These are phyloP conservation scores for Beauveria sp. DNA, from an alignment of 2,329 filamentous ascomycete genomes.

Conservation along the genomic window DNA sequence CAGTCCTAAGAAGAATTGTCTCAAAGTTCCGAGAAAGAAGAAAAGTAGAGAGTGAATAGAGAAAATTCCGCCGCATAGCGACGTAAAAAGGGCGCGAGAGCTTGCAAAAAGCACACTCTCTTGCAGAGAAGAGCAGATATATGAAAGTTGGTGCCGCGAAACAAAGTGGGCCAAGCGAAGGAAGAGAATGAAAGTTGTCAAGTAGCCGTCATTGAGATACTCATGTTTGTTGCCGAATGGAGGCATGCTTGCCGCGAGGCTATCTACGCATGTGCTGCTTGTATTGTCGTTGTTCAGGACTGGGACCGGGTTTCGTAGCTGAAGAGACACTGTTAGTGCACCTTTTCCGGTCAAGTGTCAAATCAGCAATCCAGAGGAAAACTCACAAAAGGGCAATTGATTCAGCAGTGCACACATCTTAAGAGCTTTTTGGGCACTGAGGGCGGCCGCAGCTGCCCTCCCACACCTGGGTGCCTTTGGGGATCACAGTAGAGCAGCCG, in stretches of 20 bases:
- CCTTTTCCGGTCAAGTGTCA: too few relatives aligned
- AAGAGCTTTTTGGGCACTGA: slow-evolving; percentile 19
- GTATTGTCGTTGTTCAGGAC: neutral
- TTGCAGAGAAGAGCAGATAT: neutral
- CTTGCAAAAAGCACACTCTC: neutral
- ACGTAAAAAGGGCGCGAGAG: neutral
- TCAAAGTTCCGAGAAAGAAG: neutral
- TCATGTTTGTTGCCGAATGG: slow-evolving; percentile 3
- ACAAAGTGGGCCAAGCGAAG: neutral
- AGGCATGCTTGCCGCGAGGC: slow-evolving; percentile 8
- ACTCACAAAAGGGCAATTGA: neutral
- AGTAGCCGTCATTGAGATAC: neutral
- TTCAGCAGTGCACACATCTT: neutral
- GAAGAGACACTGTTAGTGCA: neutral
- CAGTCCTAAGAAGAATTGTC: neutral
- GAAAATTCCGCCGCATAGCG: neutral
- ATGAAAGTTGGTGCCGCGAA: neutral
- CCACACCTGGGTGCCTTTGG: slow-evolving; percentile 23
- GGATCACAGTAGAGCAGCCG: slow-evolving; percentile 20
- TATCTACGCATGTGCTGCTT: slow-evolving; percentile 7
- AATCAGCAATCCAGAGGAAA: neutral
- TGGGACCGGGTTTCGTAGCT: neutral
- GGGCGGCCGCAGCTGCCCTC: slow-evolving; percentile 25
- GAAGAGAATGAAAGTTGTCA: neutral
- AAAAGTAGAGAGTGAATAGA: neutral